Evolutionary conservation across 2,329 filamentous ascomycete species (phyloP).

Genomic region (Fusarium oxysporum): DNA sequence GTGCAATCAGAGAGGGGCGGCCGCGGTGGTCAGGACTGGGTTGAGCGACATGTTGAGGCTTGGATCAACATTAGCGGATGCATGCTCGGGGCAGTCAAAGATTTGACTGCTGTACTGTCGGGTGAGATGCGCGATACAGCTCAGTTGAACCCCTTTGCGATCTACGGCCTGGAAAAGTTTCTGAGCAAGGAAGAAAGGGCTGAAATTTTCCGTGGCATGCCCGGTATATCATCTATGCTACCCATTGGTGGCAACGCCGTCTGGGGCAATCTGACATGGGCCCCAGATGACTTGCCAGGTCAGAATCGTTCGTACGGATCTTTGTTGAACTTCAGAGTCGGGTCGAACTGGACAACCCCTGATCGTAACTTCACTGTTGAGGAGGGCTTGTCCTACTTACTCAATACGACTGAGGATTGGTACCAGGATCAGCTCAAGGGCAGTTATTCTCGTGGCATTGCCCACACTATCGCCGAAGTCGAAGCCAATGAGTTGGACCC

Average conservation of each 20-base stretch:
- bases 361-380: conserved; percentile 83
- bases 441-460: conserved; percentile 90
- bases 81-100: conserved; percentile 96
- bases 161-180: conserved; percentile 97
- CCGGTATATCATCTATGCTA: conserved; percentile 95
- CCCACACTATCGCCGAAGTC: conserved; percentile 81
- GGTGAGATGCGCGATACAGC: conserved; percentile 99
- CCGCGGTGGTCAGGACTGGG: conserved; percentile 86
- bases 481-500: conserved; percentile 82
- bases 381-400: conserved; percentile 81
- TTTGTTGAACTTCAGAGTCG: conserved; percentile 83
- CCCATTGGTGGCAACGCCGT: conserved; percentile 92
- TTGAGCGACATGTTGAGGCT: conserved; percentile 87
- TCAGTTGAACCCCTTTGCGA: conserved; percentile 94
- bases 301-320: conserved; percentile 82
- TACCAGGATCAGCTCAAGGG: conserved; percentile 78
- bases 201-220: conserved; percentile 96
- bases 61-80: conserved; percentile 99
- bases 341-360: conserved; percentile 71
- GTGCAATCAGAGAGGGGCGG: conserved; percentile 84
- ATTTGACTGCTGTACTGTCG: conserved; percentile 87
- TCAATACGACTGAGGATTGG: conserved; percentile 85
- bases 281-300: conserved; percentile 84
- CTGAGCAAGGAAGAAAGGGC: conserved; percentile 89
- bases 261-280: conserved; percentile 91